Evolutionary conservation across 140 eudicot genomes (phyloP).

Genomic region (Senecio squalidus): DNA sequence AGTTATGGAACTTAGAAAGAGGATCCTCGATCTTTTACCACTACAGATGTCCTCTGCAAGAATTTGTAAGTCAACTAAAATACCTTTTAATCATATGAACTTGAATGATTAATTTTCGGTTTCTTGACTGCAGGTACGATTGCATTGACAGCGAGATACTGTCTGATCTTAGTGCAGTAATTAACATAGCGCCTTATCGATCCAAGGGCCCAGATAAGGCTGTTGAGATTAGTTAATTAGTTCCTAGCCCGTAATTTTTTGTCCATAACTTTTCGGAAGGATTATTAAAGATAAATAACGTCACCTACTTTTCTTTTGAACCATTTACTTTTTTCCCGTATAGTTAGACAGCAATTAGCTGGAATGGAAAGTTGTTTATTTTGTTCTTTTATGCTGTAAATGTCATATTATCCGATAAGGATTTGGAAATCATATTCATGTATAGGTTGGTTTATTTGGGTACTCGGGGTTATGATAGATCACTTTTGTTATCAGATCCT

Average conservation of each 20-base stretch:
- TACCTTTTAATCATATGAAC: neutral
- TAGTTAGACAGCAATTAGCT: no score
- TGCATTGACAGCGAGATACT: conserved; percentile 64
- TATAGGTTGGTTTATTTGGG: no score
- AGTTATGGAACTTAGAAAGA: conserved; percentile 29
- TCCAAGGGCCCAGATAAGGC: conserved; percentile 61
- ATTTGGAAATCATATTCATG: no score
- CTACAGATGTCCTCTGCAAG: conserved; percentile 48
- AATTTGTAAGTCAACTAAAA: conserved; percentile 43
- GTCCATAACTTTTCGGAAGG: neutral
- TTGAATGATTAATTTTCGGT: conserved; percentile 1
- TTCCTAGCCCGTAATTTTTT: neutral
- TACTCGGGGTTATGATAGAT: no score
- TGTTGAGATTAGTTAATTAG: conserved; percentile 28
- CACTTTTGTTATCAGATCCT: no score
- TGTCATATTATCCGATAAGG: no score
- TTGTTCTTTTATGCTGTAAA: no score
- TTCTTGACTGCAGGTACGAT: conserved; percentile 49
- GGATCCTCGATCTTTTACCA: conserved; percentile 26
- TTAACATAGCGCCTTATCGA: conserved; percentile 56
- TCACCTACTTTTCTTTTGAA: conserved; percentile 3
- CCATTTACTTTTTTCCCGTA: no score
- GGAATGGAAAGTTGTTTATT: no score
- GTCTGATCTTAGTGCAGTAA: conserved; percentile 27
- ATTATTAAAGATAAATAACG: neutral